Conservation (phyloP, 2,329 filamentous ascomycete genomes). For the Pseudonectria buxi region DNA sequence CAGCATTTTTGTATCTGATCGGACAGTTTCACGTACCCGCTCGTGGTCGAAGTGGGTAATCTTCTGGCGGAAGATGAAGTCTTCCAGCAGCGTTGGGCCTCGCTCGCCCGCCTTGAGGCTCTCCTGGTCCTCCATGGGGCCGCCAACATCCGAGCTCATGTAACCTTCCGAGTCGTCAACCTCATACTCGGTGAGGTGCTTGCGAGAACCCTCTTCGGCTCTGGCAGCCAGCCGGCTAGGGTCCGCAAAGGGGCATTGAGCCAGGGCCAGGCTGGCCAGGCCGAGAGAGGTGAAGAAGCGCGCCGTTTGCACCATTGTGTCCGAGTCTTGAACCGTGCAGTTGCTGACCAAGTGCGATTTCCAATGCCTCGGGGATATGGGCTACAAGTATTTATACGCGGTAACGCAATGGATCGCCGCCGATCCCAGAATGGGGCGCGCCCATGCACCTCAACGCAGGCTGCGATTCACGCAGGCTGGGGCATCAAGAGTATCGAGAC, state of each 20-base stretch:
- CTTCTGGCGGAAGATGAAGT: slow-evolving; percentile 67
- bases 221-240: slow-evolving; percentile 18
- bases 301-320: slow-evolving; percentile 20
- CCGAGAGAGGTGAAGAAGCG: slow-evolving; percentile 19
- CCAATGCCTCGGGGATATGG: background rate
- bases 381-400: background rate
- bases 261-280: slow-evolving; percentile 20
- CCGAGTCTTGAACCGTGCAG: background rate
- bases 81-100: slow-evolving; percentile 63
- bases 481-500: no score
- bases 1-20: background rate
- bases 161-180: slow-evolving; percentile 48
- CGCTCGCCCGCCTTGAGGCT: slow-evolving; percentile 61
- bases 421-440: background rate
- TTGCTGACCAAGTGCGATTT: background rate
- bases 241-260: slow-evolving; percentile 30
- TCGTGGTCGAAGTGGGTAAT: slow-evolving; percentile 67
- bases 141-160: slow-evolving; percentile 61
- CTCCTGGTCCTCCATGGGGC: slow-evolving; percentile 59
- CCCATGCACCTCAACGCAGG: no score
- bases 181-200: slow-evolving; percentile 30
- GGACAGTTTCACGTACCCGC: slow-evolving; percentile 38
- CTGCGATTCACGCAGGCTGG: no score
- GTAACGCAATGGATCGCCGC: background rate
- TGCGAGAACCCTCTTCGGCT: slow-evolving; percentile 23